phyloP scores from a whole-genome alignment of 805 yeast species.

The Ogataea haglerorum region DNA sequence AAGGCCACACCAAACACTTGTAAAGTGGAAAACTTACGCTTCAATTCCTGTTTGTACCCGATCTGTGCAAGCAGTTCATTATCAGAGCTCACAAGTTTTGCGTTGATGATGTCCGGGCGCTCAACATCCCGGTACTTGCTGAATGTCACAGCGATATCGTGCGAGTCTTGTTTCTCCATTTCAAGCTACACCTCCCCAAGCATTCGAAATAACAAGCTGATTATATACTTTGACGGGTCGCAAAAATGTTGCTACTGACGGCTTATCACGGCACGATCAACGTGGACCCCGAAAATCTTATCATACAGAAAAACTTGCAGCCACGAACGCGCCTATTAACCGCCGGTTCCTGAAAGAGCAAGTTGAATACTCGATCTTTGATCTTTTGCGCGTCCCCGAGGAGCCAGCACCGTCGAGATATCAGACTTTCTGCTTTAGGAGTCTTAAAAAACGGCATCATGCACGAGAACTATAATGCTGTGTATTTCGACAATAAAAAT shows the following conservation, averaged over 20 bases:
- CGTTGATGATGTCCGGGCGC: constrained; percentile 26
- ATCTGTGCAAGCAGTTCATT: constrained; percentile 45
- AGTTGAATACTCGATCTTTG: background rate
- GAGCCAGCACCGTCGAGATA: background rate
- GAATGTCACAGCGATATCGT: constrained; percentile 16
- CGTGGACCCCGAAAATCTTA: background rate
- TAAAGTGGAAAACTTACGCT: constrained; percentile 54
- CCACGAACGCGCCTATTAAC: background rate
- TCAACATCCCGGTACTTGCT: constrained; percentile 16
- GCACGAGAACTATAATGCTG: background rate
- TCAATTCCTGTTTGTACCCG: constrained; percentile 63
- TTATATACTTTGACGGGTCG: too few relatives aligned
- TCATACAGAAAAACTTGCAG: background rate
- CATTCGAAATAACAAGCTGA: too few relatives aligned
- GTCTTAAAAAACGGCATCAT: constrained; percentile 8
- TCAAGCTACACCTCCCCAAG: background rate
- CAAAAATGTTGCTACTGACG: too few relatives aligned
- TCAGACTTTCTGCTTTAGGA: constrained; percentile 4
- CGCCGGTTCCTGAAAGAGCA: constrained; percentile 4
- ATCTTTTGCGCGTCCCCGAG: background rate
- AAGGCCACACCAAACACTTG: constrained; percentile 62
- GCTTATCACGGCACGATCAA: too few relatives aligned
- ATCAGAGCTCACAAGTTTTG: constrained; percentile 27
- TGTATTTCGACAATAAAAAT: background rate
- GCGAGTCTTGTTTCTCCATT: constrained; percentile 6